phyloP scores from a whole-genome alignment of 2,329 filamentous ascomycete species.

The Cladophialophora carrionii region DNA sequence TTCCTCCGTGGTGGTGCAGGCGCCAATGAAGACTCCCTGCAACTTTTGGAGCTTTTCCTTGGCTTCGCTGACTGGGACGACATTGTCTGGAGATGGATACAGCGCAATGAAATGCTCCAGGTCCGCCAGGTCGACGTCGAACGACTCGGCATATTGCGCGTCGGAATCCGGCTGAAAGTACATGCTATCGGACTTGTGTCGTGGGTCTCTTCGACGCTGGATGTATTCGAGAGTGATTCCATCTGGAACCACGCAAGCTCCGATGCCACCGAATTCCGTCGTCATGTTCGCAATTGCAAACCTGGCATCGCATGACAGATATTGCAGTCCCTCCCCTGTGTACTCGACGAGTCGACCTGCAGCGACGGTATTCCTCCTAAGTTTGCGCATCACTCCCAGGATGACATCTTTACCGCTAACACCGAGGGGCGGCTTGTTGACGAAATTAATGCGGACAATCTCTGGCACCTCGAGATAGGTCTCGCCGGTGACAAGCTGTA shows the following conservation, averaged over 20 bases:
- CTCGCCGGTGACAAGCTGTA: conserved; percentile 53
- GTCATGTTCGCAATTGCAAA: conserved; percentile 57
- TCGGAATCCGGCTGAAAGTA: conserved; percentile 50
- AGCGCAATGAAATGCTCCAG: conserved; percentile 47
- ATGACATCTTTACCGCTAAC: conserved; percentile 55
- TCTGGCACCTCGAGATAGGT: conserved; percentile 55
- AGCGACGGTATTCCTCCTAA: conserved; percentile 54
- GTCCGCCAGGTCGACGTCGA: conserved; percentile 47
- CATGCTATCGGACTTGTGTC: conserved; percentile 42
- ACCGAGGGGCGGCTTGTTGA: conserved; percentile 44
- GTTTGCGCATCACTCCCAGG: conserved; percentile 48
- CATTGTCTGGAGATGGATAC: conserved; percentile 52
- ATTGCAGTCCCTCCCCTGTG: conserved; percentile 47
- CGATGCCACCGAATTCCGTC: conserved; percentile 37
- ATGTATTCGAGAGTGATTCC: conserved; percentile 45
- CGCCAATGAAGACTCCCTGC: conserved; percentile 54
- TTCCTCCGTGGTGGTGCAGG: conserved; percentile 54
- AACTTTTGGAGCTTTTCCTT: conserved; percentile 14
- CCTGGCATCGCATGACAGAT: conserved; percentile 50
- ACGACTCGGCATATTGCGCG: conserved; percentile 45
- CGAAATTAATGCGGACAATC: conserved; percentile 48
- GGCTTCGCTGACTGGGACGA: conserved; percentile 46
- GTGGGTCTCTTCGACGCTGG: conserved; percentile 40
- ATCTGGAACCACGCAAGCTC: conserved; percentile 41
- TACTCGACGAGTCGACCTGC: conserved; percentile 53